Evolutionary conservation across 257 asterid species (phyloP), one percentile per base, ranked within the genome.

Genomic region (Solanum rostratum): DNA sequence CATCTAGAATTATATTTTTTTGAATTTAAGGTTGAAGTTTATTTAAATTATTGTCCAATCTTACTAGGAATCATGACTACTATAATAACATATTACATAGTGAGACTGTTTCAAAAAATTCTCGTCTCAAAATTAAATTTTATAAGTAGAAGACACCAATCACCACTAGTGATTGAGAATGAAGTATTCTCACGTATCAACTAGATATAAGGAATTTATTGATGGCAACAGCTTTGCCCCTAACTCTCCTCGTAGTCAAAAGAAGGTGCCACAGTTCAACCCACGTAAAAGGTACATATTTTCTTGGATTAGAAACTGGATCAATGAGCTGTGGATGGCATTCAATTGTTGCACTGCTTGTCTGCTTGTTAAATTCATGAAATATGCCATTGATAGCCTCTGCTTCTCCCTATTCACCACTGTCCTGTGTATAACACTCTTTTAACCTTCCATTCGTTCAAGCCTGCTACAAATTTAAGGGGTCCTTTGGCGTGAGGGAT

Each of bases 371-470:
- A 87, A 86, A 86, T 88, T 85, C 16, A 88, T 27, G 81, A 86
- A 84, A 88, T 86, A 86, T 39, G 88, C 87, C 13, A 86, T 43
- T 16, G 90, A 85, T 50, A 88, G 84, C 41, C 87, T 83, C 79
- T 71, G 18, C 59, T 29, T 60, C 43, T 86, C 88, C 84, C 81
- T 45, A 14, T 88, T 88, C 22, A 86, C 79, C 80, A 86, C 88
- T 84, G 83, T 86, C 83, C 88, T 71, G 37, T 86, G 90, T 8
- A 63, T 86, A 41, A 86, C 87, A 63, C 87, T 73, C 80, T 81
- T n/a, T 81, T 30, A 86, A 83, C 87, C 86, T 88, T 62, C 88
- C 84, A 85, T 71, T 88, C 20, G 83, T 84, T 83, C 88, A 88
- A 39, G 87, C 90, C 79, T 88, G 84, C 57, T n/a, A 14, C 62